These are phyloP conservation scores for Thelephora aurantiotincta DNA, from an alignment of 768 basidiomycete species.

Conservation along the genomic window DNA sequence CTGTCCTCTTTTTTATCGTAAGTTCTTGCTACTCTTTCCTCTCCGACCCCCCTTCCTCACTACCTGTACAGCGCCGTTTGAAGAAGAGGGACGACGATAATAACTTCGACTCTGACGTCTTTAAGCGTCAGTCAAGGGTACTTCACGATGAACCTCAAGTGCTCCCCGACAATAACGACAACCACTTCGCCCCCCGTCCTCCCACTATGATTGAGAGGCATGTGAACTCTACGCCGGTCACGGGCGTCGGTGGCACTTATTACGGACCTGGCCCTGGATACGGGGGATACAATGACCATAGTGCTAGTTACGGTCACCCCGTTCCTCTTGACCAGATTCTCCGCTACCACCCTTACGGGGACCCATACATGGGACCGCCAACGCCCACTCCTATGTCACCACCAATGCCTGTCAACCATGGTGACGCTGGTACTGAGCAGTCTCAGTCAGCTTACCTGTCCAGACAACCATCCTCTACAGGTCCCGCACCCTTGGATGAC, in stretches of 20 bases:
- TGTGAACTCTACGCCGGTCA: constrained; percentile 12
- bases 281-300: constrained; percentile 6
- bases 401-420: constrained; percentile 10
- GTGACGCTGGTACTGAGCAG: constrained; percentile 14
- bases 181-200: constrained; percentile 38
- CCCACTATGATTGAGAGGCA: constrained; percentile 53
- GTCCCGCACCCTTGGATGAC: not conserved
- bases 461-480: constrained; percentile 1
- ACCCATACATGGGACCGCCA: constrained; percentile 23
- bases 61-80: constrained; percentile 11
- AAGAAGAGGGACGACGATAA: constrained; percentile 15
- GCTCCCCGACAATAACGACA: constrained; percentile 16
- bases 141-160: constrained; percentile 27
- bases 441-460: constrained; percentile 15
- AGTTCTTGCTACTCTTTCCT: constrained; percentile 7
- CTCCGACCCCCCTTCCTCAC: constrained; percentile 4
- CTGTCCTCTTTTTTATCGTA: constrained; percentile 22
- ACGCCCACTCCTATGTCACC: constrained; percentile 11
- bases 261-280: constrained; percentile 1
- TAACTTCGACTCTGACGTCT: constrained; percentile 38
- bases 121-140: constrained; percentile 51
- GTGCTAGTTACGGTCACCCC: not conserved
- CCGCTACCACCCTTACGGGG: constrained; percentile 24
- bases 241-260: constrained; percentile 3
- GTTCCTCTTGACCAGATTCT: constrained; percentile 21